Percentiles rank a stretch among this genome's conserved stretches.
These are phyloP conservation scores for Syncephalastrum racemosum DNA, from an alignment of 371 early-diverging fungal genomes.

Conservation along the genomic window DNA sequence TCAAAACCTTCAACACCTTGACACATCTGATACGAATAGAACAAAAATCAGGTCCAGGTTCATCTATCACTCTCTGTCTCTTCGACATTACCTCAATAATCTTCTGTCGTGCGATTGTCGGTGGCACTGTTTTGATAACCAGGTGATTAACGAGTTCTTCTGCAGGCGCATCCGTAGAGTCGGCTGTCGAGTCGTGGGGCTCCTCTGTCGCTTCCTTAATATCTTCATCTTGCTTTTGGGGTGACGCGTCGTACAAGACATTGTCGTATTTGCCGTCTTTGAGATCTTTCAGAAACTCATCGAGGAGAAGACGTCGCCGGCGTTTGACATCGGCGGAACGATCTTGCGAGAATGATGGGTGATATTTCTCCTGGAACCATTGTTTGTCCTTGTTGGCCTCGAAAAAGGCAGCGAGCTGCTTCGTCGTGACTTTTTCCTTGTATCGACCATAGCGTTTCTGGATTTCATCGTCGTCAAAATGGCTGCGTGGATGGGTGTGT, in stretches of 20 bases:
- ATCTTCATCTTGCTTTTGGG: slow-evolving; percentile 28
- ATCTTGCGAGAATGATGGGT: slow-evolving; percentile 63
- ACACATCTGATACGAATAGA: slow-evolving; percentile 55
- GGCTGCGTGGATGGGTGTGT: slow-evolving; percentile 46
- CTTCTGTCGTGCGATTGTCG: slow-evolving; percentile 69
- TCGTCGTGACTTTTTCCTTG: slow-evolving; percentile 70
- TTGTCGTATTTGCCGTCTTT: slow-evolving; percentile 74
- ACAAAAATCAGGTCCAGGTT: not conserved
- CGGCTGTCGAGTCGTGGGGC: slow-evolving; percentile 24
- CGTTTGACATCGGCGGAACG: slow-evolving; percentile 56
- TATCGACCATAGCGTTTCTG: slow-evolving; percentile 78
- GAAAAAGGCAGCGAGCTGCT: slow-evolving; percentile 73
- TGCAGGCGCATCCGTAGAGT: slow-evolving; percentile 14
- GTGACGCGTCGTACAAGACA: slow-evolving; percentile 55
- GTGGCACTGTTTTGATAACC: slow-evolving; percentile 83
- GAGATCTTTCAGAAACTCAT: slow-evolving; percentile 64
- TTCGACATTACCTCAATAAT: slow-evolving; percentile 64
- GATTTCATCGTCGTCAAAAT: slow-evolving; percentile 78
- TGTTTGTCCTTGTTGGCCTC: slow-evolving; percentile 78
- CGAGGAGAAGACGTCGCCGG: slow-evolving; percentile 56
- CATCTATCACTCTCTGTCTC: not conserved
- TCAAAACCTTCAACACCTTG: slow-evolving; percentile 74
- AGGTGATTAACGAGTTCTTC: slow-evolving; percentile 54
- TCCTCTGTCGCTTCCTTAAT: slow-evolving; percentile 9
- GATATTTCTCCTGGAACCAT: slow-evolving; percentile 93